Evolutionary conservation across 2,329 filamentous ascomycete genomes (phyloP).

Genomic region (Botrytis hyacinthi): DNA sequence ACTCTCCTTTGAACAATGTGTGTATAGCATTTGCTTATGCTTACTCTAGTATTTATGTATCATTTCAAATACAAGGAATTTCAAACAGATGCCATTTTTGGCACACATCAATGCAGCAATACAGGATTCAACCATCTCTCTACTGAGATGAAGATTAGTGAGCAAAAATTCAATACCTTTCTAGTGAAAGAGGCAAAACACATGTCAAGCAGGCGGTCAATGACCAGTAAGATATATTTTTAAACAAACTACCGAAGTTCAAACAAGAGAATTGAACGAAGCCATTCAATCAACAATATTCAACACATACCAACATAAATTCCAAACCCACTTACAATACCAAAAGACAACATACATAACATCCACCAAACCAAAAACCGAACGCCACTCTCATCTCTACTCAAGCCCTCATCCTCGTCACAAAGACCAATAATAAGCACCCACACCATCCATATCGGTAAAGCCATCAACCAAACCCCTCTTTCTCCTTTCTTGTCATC

Average conservation of each 20-base stretch:
- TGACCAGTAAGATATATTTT: background rate
- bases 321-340: background rate
- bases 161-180: background rate
- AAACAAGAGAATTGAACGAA: background rate
- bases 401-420: background rate
- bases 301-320: background rate
- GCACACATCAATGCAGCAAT: background rate
- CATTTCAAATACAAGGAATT: background rate
- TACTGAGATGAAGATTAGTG: background rate
- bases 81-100: background rate
- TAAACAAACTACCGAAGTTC: background rate
- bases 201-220: background rate
- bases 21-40: background rate
- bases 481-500: background rate
- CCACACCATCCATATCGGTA: conserved; percentile 7
- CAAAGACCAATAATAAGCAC: background rate
- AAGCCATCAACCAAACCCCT: background rate
- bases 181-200: background rate
- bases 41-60: background rate
- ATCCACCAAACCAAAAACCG: conserved; percentile 3
- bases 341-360: conserved; percentile 6
- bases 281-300: background rate
- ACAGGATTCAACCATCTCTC: background rate
- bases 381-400: conserved; percentile 3
- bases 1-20: background rate